Percentiles rank a stretch among this genome's conserved stretches.
These are phyloP conservation scores for Solanum hybrid DNA, from an alignment of 305 asterid species.

Conservation along the genomic window DNA sequence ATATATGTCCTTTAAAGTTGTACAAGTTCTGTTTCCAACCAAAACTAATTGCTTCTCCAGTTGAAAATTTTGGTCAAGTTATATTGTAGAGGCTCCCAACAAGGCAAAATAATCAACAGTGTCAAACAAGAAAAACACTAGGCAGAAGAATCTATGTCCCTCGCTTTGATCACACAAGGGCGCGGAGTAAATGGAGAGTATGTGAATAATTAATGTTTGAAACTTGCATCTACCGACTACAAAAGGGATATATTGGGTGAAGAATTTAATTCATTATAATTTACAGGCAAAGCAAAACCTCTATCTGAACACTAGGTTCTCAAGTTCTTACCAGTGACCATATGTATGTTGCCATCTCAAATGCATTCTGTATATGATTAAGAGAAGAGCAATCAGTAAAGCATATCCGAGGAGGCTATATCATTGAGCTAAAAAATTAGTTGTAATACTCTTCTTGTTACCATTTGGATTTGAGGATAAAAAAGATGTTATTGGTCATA, in stretches of 20 bases:
- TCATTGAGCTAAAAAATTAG: background rate
- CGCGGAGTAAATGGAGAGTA: background rate
- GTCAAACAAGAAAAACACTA: background rate
- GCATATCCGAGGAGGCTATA: background rate
- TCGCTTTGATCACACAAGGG: background rate
- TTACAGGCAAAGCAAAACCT: background rate
- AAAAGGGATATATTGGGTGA: background rate
- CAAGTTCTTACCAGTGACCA: slow-evolving; percentile 65
- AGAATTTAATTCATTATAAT: background rate
- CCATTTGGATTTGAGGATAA: background rate
- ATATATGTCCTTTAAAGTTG: background rate
- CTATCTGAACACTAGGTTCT: background rate
- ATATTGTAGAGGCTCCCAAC: background rate
- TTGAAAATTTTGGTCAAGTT: background rate
- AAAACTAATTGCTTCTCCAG: background rate
- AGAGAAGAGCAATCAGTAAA: background rate
- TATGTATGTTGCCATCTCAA: slow-evolving; percentile 71
- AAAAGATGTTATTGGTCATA: slow-evolving; percentile 1
- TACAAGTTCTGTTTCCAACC: background rate
- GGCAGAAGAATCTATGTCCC: background rate
- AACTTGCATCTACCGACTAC: background rate
- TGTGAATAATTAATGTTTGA: background rate
- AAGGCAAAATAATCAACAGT: background rate
- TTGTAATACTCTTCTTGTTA: background rate
- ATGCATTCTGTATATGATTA: slow-evolving; percentile 63